These are phyloP conservation scores for Cladophialophora bantiana DNA, from an alignment of 2,329 filamentous ascomycete genomes.

Conservation along the genomic window DNA sequence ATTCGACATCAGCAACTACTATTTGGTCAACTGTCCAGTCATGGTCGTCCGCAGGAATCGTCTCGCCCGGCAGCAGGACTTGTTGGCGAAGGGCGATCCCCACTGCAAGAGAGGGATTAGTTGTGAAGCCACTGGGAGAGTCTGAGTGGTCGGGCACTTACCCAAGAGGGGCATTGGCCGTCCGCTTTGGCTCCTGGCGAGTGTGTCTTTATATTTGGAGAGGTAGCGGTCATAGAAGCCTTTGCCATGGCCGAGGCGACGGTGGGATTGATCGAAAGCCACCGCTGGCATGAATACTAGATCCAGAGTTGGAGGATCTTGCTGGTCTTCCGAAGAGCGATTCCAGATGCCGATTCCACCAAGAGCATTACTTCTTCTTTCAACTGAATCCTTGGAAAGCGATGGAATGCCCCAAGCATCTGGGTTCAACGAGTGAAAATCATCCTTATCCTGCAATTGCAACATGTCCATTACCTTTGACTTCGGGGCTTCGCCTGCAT, in stretches of 20 bases:
- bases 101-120: conserved; percentile 56
- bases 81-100: conserved; percentile 89
- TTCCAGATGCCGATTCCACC: conserved; percentile 56
- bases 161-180: conserved; percentile 64
- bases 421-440: conserved; percentile 76
- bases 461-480: conserved; percentile 95
- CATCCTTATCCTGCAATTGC: conserved; percentile 71
- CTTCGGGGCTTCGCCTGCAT: conserved; percentile 52
- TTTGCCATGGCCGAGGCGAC: conserved; percentile 88
- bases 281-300: conserved; percentile 91
- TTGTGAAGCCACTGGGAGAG: conserved; percentile 39
- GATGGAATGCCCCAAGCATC: conserved; percentile 98
- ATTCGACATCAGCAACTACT: conserved; percentile 41
- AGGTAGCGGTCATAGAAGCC: conserved; percentile 98
- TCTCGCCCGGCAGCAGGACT: conserved; percentile 69
- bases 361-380: conserved; percentile 74
- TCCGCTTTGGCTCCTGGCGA: conserved; percentile 43
- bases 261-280: conserved; percentile 79
- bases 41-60: conserved; percentile 75
- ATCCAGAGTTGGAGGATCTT: conserved; percentile 66
- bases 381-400: conserved; percentile 70
- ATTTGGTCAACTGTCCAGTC: conserved; percentile 84
- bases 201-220: conserved; percentile 68
- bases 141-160: conserved; percentile 49
- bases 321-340: conserved; percentile 34